Evolutionary conservation across 2,329 filamentous ascomycete genomes (phyloP).

Genomic region (Penicillium sclerotiorum): DNA sequence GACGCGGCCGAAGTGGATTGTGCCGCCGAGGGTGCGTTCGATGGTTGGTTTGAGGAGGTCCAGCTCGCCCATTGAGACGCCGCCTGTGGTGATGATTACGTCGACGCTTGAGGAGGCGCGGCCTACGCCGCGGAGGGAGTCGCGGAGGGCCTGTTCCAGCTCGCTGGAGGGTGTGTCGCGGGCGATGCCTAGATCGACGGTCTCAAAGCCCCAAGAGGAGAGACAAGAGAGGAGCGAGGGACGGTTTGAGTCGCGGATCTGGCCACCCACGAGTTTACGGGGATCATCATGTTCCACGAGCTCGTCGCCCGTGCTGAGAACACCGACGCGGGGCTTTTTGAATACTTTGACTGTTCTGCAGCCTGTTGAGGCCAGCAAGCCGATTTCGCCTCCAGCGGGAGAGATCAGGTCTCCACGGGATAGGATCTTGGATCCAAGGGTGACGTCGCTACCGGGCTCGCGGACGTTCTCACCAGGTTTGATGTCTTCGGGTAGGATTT

Average conservation of each 20-base stretch:
- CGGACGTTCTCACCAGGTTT: conserved; percentile 83
- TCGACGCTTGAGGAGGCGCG: conserved; percentile 60
- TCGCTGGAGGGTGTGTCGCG: conserved; percentile 59
- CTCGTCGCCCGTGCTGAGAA: conserved; percentile 93
- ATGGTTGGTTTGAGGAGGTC: conserved; percentile 96
- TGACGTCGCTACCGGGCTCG: conserved; percentile 86
- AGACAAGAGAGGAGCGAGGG: conserved; percentile 82
- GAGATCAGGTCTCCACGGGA: conserved; percentile 80
- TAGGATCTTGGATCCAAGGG: conserved; percentile 69
- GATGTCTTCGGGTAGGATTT: conserved; percentile 78
- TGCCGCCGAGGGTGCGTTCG: conserved; percentile 84
- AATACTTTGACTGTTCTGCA: conserved; percentile 71
- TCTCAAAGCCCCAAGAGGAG: conserved; percentile 72
- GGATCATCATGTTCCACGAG: conserved; percentile 72
- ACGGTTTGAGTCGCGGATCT: conserved; percentile 92
- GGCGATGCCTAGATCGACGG: conserved; percentile 83
- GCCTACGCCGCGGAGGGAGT: conserved; percentile 63
- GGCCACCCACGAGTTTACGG: conserved; percentile 68
- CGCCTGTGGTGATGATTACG: conserved; percentile 86
- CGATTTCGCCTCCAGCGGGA: conserved; percentile 85
- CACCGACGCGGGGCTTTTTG: conserved; percentile 75
- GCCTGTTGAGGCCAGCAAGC: conserved; percentile 83
- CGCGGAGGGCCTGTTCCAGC: conserved; percentile 76
- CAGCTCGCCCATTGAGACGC: conserved; percentile 96
- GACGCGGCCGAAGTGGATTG: conserved; percentile 94